Percentiles rank a stretch among this genome's conserved stretches.
These are phyloP conservation scores for Microsporum canis DNA, from an alignment of 2,329 filamentous ascomycete genomes.

Conservation along the genomic window DNA sequence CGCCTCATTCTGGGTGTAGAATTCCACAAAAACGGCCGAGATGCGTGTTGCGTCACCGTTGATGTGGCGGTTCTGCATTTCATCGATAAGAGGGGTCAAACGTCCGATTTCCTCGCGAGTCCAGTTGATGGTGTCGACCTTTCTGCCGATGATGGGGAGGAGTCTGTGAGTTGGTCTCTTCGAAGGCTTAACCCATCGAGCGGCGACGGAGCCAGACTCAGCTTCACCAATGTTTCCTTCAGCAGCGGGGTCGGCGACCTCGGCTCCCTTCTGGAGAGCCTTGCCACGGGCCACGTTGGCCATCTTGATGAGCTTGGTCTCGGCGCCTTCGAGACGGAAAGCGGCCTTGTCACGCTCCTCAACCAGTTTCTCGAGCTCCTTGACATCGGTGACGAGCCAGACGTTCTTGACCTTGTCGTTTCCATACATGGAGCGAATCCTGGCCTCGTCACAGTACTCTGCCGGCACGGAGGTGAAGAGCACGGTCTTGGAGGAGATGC, in stretches of 20 bases:
- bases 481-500: slow-evolving; percentile 81
- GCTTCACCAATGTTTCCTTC: slow-evolving; percentile 43
- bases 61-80: slow-evolving; percentile 56
- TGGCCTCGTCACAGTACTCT: slow-evolving; percentile 64
- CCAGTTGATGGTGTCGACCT: slow-evolving; percentile 92
- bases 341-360: slow-evolving; percentile 70
- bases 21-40: slow-evolving; percentile 83
- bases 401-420: slow-evolving; percentile 63
- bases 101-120: slow-evolving; percentile 65
- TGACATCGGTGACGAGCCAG: slow-evolving; percentile 70
- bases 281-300: slow-evolving; percentile 64
- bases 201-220: slow-evolving; percentile 57
- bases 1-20: slow-evolving; percentile 67
- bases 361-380: slow-evolving; percentile 68
- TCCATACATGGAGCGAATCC: slow-evolving; percentile 69
- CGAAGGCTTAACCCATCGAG: slow-evolving; percentile 62
- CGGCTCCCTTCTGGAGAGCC: slow-evolving; percentile 47
- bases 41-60: slow-evolving; percentile 54
- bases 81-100: slow-evolving; percentile 59
- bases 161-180: slow-evolving; percentile 70
- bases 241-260: slow-evolving; percentile 26
- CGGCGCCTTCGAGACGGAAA: slow-evolving; percentile 71
- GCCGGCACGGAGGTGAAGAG: slow-evolving; percentile 77
- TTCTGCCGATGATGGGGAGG: slow-evolving; percentile 63
- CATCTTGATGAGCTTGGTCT: slow-evolving; percentile 70